Evolutionary conservation across 495 filamentous ascomycete species (phyloP), one percentile per base, ranked within the genome.

Genomic region (Talaromyces borbonicus): DNA sequence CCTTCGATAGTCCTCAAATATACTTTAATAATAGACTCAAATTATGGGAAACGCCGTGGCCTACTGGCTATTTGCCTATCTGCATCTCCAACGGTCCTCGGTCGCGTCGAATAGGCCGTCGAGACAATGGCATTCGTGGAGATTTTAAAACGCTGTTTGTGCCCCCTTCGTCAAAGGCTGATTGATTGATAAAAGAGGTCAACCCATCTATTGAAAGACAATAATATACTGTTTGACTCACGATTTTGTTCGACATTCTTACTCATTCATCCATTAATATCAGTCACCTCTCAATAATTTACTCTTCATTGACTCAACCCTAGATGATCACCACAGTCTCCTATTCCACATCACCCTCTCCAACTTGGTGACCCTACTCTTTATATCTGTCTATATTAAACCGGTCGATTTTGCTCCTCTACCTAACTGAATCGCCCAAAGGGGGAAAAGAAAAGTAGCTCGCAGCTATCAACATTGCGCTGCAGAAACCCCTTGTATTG

Each of bases 31-130:
- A n/a, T 41, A n/a, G 23, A 24, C 26, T 41, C 26, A 26, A 23
- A 41, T 11, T 41, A 26, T 26, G 16, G 7, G 38, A 16, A 41
- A 14, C 26, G 7, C 12, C n/a, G 22, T 15, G n/a, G 23, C 24
- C 19, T 20, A 41, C 38, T 41, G 38, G 38, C 23, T 41, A 23
- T 41, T 23, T 41, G 38, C 38, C 23, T 20, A n/a, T n/a, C 38
- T 16, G 20, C 38, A 15, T 41, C 38, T 12, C 24, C 23, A 25
- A 26, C 26, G 19, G 2, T 8, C 20, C 19, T 23, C 24, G 37
- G 19, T 25, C 37, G n/a, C 5, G 11, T 40, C 22, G 22, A 16
- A 2, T 16, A 8, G 22, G 38, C n/a, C 38, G 38, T 41, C 38
- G 26, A 41, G 24, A 41, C 20, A 38, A 15, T 16, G 18, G 16